These are phyloP conservation scores for Tylopilus felleus DNA, from an alignment of 768 basidiomycete genomes.

Conservation along the genomic window DNA sequence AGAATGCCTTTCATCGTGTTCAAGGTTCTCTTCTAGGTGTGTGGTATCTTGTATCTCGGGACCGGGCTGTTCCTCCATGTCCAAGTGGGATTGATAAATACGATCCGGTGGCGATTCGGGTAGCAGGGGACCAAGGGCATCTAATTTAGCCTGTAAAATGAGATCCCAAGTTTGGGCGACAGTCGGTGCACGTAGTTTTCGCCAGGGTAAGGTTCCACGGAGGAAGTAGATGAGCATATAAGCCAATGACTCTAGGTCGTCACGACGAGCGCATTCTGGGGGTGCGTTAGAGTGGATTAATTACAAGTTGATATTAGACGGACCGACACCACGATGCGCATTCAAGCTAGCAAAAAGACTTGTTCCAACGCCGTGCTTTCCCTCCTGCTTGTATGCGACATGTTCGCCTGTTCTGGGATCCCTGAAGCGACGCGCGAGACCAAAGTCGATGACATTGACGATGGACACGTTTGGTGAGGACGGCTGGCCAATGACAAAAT, in stretches of 20 bases:
- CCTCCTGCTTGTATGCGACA: constrained; percentile 67
- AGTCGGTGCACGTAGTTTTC: constrained; percentile 64
- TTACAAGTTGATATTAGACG: constrained; percentile 21
- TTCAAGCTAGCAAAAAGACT: constrained; percentile 73
- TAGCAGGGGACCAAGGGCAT: constrained; percentile 40
- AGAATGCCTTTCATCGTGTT: constrained; percentile 12
- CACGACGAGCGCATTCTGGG: constrained; percentile 69
- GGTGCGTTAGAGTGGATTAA: neutral
- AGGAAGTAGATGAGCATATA: constrained; percentile 85
- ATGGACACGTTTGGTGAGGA: constrained; percentile 60
- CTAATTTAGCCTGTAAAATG: constrained; percentile 70
- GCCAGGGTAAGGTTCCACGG: constrained; percentile 75
- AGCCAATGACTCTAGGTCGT: constrained; percentile 76
- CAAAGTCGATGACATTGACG: constrained; percentile 93
- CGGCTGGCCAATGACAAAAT: constrained; percentile 86
- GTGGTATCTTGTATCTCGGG: constrained; percentile 1
- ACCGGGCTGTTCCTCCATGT: neutral
- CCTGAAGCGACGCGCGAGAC: constrained; percentile 76
- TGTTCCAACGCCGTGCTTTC: constrained; percentile 77
- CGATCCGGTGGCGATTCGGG: constrained; percentile 15
- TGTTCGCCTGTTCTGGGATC: constrained; percentile 63
- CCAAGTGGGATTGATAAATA: constrained; percentile 3
- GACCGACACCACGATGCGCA: constrained; percentile 74
- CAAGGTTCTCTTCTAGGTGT: constrained; percentile 6
- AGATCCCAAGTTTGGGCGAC: constrained; percentile 72